Percentiles rank a stretch among this genome's conserved stretches.
Evolutionary conservation across 768 basidiomycete genomes (phyloP).

Genomic region (Termitomyces sp.): DNA sequence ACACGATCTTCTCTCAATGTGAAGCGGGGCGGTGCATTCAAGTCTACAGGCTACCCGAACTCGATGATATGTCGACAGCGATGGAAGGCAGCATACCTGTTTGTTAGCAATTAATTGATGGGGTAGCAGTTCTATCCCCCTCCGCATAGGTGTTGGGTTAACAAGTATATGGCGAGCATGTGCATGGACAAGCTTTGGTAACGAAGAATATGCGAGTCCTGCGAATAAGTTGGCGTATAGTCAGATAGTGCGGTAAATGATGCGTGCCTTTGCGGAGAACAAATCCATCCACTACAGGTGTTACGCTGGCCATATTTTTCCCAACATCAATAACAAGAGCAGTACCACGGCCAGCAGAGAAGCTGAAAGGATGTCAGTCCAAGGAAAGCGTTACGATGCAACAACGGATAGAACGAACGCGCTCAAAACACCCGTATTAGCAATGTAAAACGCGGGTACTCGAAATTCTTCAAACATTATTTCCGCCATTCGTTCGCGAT

Average conservation of each 20-base stretch:
- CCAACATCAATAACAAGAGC: conserved; percentile 95
- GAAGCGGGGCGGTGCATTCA: conserved; percentile 57
- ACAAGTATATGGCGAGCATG: conserved; percentile 67
- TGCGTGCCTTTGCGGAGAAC: conserved; percentile 85
- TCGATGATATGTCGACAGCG: neutral
- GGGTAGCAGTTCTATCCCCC: conserved; percentile 64
- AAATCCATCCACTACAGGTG: conserved; percentile 96
- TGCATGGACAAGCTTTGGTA: conserved; percentile 77
- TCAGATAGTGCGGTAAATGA: neutral
- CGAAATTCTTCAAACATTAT: conserved; percentile 97
- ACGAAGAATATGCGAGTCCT: conserved; percentile 75
- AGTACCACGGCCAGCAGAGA: conserved; percentile 96
- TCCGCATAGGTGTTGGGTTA: conserved; percentile 40
- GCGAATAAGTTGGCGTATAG: neutral
- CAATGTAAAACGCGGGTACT: conserved; percentile 93
- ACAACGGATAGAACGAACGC: conserved; percentile 49
- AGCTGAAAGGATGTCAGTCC: conserved; percentile 39
- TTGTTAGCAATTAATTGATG: conserved; percentile 90
- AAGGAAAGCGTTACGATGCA: neutral
- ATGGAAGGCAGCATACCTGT: conserved; percentile 34
- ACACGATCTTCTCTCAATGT: conserved; percentile 71
- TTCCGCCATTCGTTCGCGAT: conserved; percentile 92
- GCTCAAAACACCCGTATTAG: conserved; percentile 90
- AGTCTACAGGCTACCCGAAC: conserved; percentile 62
- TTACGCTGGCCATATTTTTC: conserved; percentile 82